Conservation (phyloP, 352 stramenopile genomes). For the Poterioochromonas sp. region DNA sequence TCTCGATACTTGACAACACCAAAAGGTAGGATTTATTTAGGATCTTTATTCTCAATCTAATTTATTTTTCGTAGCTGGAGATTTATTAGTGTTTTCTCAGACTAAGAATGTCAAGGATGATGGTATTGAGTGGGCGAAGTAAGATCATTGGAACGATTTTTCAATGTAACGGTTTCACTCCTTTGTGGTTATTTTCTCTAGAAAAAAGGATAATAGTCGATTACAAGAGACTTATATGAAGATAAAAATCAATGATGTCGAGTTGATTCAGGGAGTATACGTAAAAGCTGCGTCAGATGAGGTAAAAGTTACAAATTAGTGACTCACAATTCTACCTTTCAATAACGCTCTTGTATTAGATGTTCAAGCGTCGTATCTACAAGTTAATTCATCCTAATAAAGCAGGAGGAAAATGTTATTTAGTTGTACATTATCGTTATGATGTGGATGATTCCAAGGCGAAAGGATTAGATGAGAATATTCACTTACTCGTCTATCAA, state of each 20-base stretch:
- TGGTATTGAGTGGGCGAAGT: too few relatives aligned
- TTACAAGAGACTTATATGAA: slow-evolving; percentile 20
- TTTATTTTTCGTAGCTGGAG: background rate
- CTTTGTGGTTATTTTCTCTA: too few relatives aligned
- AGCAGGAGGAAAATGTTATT: too few relatives aligned
- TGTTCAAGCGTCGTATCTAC: background rate
- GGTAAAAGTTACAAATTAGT: too few relatives aligned
- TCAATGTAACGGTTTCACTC: too few relatives aligned
- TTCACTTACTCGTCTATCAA: background rate
- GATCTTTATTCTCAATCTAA: background rate
- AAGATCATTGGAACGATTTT: too few relatives aligned
- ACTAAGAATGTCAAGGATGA: too few relatives aligned
- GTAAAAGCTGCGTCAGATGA: too few relatives aligned
- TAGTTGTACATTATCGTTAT: slow-evolving; percentile 6
- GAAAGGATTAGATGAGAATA: background rate
- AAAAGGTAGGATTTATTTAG: too few relatives aligned
- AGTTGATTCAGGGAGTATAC: background rate
- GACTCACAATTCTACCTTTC: too few relatives aligned
- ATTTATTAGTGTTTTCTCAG: background rate
- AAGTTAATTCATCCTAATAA: background rate
- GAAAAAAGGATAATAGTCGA: background rate
- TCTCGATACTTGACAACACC: too few relatives aligned
- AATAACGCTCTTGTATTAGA: background rate
- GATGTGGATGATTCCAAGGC: background rate
- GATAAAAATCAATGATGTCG: background rate